Conservation (phyloP, 108 stramenopile genomes). For the Nitzschia sp. region DNA sequence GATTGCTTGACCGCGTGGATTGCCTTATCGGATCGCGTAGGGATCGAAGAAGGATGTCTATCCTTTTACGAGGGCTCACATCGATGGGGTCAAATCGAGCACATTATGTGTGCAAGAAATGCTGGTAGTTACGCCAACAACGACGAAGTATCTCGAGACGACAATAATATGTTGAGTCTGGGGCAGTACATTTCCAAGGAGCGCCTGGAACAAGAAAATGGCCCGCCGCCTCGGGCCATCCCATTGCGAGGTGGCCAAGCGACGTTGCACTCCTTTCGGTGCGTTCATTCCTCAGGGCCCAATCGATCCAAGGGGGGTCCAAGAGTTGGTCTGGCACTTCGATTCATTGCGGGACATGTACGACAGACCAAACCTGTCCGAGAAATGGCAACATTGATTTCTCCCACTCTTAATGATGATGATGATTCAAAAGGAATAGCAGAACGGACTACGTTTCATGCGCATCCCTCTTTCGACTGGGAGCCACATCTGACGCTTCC, state of each 20-base stretch:
- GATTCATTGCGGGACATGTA: slow-evolving; percentile 29
- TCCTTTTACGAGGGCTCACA: slow-evolving; percentile 37
- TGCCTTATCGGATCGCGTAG: slow-evolving; percentile 42
- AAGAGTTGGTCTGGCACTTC: slow-evolving; percentile 40
- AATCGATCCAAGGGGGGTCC: slow-evolving; percentile 17
- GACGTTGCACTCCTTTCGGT: slow-evolving; percentile 23
- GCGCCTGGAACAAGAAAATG: not conserved
- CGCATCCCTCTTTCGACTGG: slow-evolving; percentile 16
- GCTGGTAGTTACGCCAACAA: not conserved
- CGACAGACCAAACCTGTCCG: slow-evolving; percentile 23
- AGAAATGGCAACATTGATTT: slow-evolving; percentile 40
- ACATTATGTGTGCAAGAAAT: not conserved
- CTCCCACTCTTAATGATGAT: not conserved
- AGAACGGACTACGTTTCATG: no score
- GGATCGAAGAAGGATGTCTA: slow-evolving; percentile 37
- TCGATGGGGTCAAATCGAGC: slow-evolving; percentile 27
- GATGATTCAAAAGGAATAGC: no score
- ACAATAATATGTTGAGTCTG: slow-evolving; percentile 35
- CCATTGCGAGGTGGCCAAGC: slow-evolving; percentile 26
- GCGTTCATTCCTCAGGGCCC: slow-evolving; percentile 34
- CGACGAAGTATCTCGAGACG: not conserved
- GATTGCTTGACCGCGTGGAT: slow-evolving; percentile 39
- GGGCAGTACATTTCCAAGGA: slow-evolving; percentile 26
- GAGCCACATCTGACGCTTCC: slow-evolving; percentile 26
- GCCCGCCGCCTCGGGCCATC: not conserved